Percentiles rank a stretch among this genome's conserved stretches.
These are phyloP conservation scores for Clathrus columnatus DNA, from an alignment of 768 basidiomycete species.

Conservation along the genomic window DNA sequence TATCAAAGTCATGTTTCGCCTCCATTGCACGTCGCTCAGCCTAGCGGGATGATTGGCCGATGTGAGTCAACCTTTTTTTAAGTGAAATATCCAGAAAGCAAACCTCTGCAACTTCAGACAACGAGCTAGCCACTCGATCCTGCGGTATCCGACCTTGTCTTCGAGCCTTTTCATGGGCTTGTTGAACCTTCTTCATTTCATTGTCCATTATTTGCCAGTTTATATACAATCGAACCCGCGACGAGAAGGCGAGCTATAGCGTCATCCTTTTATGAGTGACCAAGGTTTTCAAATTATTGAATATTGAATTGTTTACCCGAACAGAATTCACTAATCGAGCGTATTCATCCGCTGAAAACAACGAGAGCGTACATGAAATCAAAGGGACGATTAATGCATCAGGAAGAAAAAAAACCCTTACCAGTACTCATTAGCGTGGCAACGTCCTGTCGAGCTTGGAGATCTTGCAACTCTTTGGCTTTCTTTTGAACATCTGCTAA, in stretches of 20 bases:
- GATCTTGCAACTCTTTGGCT: constrained; percentile 62
- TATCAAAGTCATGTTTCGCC: constrained; percentile 81
- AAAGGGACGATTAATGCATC: not conserved
- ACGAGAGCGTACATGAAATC: too few species aligned
- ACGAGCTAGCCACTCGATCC: constrained; percentile 64
- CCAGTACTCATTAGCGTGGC: constrained; percentile 72
- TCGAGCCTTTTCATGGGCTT: constrained; percentile 73
- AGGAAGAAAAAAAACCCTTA: constrained; percentile 18
- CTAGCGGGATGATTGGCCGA: constrained; percentile 28
- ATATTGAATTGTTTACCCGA: constrained; percentile 48
- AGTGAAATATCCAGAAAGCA: constrained; percentile 16
- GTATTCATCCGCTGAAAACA: constrained; percentile 70
- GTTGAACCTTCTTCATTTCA: constrained; percentile 62
- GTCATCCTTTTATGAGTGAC: not conserved
- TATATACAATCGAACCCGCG: constrained; percentile 76
- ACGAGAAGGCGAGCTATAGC: constrained; percentile 72
- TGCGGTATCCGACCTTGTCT: constrained; percentile 63
- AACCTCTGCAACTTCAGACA: constrained; percentile 76
- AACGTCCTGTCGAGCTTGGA: constrained; percentile 77
- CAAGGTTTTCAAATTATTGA: not conserved
- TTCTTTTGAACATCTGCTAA: constrained; percentile 69
- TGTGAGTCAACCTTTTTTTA: not conserved
- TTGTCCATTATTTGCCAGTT: constrained; percentile 74
- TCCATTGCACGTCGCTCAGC: constrained; percentile 80
- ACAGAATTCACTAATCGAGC: constrained; percentile 85